These are phyloP conservation scores for Cladophialophora immunda DNA, from an alignment of 2,329 filamentous ascomycete genomes.

Conservation along the genomic window DNA sequence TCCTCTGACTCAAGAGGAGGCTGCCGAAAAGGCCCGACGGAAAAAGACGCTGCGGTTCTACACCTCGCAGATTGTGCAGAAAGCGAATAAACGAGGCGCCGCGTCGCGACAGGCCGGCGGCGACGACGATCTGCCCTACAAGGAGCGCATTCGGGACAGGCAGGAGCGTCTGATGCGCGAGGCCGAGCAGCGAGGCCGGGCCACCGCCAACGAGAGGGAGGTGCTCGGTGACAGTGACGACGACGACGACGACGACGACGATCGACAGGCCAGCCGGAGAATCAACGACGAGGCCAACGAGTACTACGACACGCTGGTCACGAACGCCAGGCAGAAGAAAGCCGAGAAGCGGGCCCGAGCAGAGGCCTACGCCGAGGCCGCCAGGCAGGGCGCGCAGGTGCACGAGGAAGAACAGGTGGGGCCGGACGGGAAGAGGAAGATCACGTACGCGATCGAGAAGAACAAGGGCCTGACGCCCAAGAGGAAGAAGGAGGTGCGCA, in stretches of 20 bases:
- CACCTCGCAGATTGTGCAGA: conserved; percentile 96
- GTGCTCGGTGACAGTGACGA: conserved; percentile 65
- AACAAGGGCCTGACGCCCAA: conserved; percentile 94
- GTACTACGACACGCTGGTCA: conserved; percentile 90
- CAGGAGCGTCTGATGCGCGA: conserved; percentile 87
- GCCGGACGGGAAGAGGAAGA: conserved; percentile 87
- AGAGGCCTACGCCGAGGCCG: conserved; percentile 64
- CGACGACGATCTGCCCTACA: conserved; percentile 74
- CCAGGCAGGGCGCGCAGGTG: conserved; percentile 67
- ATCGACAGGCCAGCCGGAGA: conserved; percentile 47
- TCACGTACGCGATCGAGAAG: conserved; percentile 93
- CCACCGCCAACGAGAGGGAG: conserved; percentile 72
- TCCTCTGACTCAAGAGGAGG: conserved; percentile 76
- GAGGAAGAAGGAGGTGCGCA: conserved; percentile 91
- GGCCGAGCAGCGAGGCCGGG: conserved; percentile 75
- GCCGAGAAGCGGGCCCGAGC: conserved; percentile 75
- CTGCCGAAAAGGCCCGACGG: conserved; percentile 84
- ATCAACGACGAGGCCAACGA: conserved; percentile 61
- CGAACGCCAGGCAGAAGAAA: conserved; percentile 65
- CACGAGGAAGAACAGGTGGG: conserved; percentile 74
- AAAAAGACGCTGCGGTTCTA: conserved; percentile 97
- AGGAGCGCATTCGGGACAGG: conserved; percentile 85
- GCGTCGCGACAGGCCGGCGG: conserved; percentile 70
- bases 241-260: conserved; percentile 55
- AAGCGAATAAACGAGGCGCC: conserved; percentile 78